A percentile compares a stretch with the other conserved stretches of the same genome.
Evolutionary conservation across 2,329 filamentous ascomycete genomes (phyloP).

Genomic region (Fusarium acutatum): DNA sequence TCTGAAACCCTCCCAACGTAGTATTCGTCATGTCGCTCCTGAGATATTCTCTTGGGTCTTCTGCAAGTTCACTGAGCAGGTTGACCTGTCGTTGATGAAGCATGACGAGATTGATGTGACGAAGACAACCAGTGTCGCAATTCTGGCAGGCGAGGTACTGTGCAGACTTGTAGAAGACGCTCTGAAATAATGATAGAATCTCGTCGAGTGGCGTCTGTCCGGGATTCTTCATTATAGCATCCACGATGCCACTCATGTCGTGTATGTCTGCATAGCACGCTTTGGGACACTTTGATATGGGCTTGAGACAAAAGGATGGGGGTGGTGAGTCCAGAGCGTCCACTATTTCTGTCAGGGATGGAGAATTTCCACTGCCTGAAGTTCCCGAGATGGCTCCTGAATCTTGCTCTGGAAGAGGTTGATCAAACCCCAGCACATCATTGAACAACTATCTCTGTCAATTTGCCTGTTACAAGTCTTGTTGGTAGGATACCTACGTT

Average conservation of each 20-base stretch:
- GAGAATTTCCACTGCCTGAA: not conserved
- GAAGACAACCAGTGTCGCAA: conserved; percentile 4
- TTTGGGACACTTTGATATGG: not conserved
- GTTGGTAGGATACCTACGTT: not conserved
- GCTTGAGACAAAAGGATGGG: not conserved
- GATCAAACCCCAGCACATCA: not conserved
- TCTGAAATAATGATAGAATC: not conserved
- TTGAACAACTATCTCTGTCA: not conserved
- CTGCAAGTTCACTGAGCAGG: not conserved
- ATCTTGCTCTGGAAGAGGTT: not conserved
- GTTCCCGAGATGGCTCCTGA: not conserved
- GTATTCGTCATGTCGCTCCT: not conserved
- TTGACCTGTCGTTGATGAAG: conserved; percentile 6
- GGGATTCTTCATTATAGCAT: not conserved
- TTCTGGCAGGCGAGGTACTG: not conserved
- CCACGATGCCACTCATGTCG: not conserved
- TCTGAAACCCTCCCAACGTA: not conserved
- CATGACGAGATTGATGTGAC: conserved; percentile 6
- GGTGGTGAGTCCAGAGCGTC: not conserved
- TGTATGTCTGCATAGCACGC: not conserved
- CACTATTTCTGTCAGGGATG: conserved; percentile 1
- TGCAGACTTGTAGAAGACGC: not conserved
- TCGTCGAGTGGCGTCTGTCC: not conserved
- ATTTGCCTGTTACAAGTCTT: not conserved
- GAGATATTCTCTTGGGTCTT: not conserved